Conservation (phyloP, 257 asterid genomes). For the Leonotis leonurus region DNA sequence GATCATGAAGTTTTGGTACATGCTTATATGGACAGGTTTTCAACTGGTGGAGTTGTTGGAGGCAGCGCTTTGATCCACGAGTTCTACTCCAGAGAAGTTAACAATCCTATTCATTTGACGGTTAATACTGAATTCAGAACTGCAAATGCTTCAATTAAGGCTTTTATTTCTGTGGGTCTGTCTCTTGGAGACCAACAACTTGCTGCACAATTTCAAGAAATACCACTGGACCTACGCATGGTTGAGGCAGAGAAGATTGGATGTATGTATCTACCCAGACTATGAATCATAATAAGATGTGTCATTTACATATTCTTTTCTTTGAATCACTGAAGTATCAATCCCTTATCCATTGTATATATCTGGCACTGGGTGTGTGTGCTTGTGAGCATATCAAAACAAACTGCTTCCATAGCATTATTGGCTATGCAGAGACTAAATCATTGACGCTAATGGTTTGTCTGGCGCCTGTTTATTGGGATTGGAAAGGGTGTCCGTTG, state of each 20-base stretch:
- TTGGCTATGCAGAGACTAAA: background rate
- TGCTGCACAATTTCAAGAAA: conserved; percentile 94
- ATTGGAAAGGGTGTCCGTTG: background rate
- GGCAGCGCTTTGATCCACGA: conserved; percentile 85
- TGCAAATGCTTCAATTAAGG: conserved; percentile 55
- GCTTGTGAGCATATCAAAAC: background rate
- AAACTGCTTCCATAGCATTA: background rate
- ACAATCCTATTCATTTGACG: conserved; percentile 75
- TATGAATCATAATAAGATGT: background rate
- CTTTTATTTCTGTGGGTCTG: conserved; percentile 45
- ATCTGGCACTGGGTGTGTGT: background rate
- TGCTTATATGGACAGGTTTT: conserved; percentile 47
- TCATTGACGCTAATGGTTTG: background rate
- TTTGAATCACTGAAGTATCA: background rate
- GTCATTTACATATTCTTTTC: background rate
- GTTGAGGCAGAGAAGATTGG: conserved; percentile 92
- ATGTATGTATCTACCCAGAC: conserved; percentile 41
- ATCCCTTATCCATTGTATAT: background rate
- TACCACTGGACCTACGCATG: conserved; percentile 79
- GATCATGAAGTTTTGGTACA: background rate
- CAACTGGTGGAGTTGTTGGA: conserved; percentile 77
- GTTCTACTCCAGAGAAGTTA: conserved; percentile 59
- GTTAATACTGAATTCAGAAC: conserved; percentile 64
- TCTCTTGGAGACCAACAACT: conserved; percentile 87
- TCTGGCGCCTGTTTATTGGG: background rate